Evolutionary conservation across 2,329 filamentous ascomycete genomes (phyloP).

Genomic region (Monosporascus sp.): DNA sequence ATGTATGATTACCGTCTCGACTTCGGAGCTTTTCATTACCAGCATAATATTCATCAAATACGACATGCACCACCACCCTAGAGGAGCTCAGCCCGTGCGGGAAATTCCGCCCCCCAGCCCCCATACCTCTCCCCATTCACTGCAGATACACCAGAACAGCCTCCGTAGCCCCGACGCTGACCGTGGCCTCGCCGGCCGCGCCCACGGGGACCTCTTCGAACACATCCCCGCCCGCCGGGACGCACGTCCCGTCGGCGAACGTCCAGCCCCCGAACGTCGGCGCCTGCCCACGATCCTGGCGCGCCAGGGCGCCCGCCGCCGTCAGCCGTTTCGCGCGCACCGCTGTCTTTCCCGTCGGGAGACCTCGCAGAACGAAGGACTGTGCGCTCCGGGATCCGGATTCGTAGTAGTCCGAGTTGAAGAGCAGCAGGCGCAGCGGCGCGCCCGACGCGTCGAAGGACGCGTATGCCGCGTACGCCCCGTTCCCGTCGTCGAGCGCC

Average conservation of each 20-base stretch:
- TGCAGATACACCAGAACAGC: slow-evolving; percentile 43
- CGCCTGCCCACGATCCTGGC: slow-evolving; percentile 37
- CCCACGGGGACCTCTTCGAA: slow-evolving; percentile 30
- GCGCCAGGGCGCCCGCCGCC: slow-evolving; percentile 35
- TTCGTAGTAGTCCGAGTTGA: slow-evolving; percentile 39
- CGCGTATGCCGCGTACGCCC: slow-evolving; percentile 40
- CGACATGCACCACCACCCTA: no score
- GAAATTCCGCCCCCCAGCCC: not conserved
- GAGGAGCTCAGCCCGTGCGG: no score
- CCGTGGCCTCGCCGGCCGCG: slow-evolving; percentile 31
- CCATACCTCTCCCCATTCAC: slow-evolving; percentile 4
- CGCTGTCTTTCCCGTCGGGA: slow-evolving; percentile 23
- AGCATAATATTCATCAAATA: no score
- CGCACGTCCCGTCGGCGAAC: slow-evolving; percentile 41
- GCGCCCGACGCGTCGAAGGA: slow-evolving; percentile 33
- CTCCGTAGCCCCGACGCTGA: slow-evolving; percentile 40
- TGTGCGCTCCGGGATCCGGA: slow-evolving; percentile 30
- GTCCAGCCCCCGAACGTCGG: slow-evolving; percentile 41
- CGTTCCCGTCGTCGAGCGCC: slow-evolving; percentile 38
- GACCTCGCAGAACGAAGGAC: slow-evolving; percentile 36
- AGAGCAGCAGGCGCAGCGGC: slow-evolving; percentile 36
- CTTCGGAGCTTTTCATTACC: no score
- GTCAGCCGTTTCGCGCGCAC: slow-evolving; percentile 41
- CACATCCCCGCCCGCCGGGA: slow-evolving; percentile 33
- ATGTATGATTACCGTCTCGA: no score